Conservation (phyloP, 1,139 yeast species). For the Tardiomyces digboiensis region DNA sequence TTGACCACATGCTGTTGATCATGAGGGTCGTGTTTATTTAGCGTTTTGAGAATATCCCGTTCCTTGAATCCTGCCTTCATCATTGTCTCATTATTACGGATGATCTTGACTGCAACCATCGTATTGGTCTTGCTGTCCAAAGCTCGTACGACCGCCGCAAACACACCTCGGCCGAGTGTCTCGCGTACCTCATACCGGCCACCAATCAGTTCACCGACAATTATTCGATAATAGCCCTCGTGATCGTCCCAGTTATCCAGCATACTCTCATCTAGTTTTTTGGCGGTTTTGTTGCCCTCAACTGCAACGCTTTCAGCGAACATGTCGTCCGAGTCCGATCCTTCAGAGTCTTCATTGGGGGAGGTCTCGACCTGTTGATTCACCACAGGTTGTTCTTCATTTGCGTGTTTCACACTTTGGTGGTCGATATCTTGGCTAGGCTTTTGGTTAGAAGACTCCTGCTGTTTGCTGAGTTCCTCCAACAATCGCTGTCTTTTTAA, state of each 20-base stretch:
- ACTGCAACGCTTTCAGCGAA: slow-evolving; percentile 11
- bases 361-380: too few species aligned
- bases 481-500: slow-evolving; percentile 26
- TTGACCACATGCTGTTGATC: slow-evolving; percentile 38
- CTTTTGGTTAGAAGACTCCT: too few species aligned
- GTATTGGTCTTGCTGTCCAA: slow-evolving; percentile 52
- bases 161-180: slow-evolving; percentile 69
- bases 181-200: slow-evolving; percentile 58
- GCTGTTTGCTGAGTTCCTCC: too few species aligned
- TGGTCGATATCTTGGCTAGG: too few species aligned
- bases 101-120: slow-evolving; percentile 67
- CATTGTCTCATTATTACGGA: slow-evolving; percentile 66
- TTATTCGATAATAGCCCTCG: slow-evolving; percentile 50
- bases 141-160: slow-evolving; percentile 71
- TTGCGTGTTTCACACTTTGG: too few species aligned
- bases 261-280: slow-evolving; percentile 17
- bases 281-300: slow-evolving; percentile 6
- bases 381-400: too few species aligned
- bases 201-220: slow-evolving; percentile 61
- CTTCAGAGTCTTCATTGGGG: too few species aligned
- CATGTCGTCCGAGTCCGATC: slow-evolving; percentile 14
- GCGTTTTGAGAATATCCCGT: slow-evolving; percentile 51
- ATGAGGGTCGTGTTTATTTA: slow-evolving; percentile 31
- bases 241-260: slow-evolving; percentile 38
- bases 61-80: slow-evolving; percentile 73